These are phyloP conservation scores for Coemansia sp. DNA, from an alignment of 192 early-diverging fungal genomes.

Conservation along the genomic window DNA sequence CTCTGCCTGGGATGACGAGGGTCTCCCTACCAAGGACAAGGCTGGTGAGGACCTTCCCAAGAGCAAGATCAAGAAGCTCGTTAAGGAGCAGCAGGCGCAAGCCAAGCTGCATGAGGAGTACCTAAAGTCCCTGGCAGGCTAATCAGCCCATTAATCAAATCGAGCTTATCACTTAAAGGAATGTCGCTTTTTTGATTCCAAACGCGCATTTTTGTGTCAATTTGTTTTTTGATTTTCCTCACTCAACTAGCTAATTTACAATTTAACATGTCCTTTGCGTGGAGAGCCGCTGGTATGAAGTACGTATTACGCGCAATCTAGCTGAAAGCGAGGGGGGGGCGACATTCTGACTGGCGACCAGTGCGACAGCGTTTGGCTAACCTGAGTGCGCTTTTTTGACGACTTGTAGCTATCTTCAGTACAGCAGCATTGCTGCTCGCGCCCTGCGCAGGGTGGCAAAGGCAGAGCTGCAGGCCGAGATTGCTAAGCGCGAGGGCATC, in stretches of 20 bases:
- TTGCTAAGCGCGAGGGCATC: conserved; percentile 47
- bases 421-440: conserved; percentile 53
- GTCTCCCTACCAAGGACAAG: conserved; percentile 81
- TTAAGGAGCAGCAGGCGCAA: conserved; percentile 84
- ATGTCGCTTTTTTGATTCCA: too few species aligned
- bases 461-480: conserved; percentile 40
- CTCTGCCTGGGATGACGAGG: conserved; percentile 76
- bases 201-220: not conserved
- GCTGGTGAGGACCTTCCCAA: conserved; percentile 83
- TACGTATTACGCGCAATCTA: too few species aligned
- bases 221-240: not conserved
- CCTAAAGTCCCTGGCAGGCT: conserved; percentile 32
- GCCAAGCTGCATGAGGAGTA: conserved; percentile 88
- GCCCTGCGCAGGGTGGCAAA: conserved; percentile 47
- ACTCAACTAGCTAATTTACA: not conserved
- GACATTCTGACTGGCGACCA: too few species aligned
- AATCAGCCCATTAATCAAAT: not conserved
- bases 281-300: conserved; percentile 53
- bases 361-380: not conserved
- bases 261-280: conserved; percentile 38
- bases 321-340: too few species aligned
- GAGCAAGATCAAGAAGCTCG: conserved; percentile 78
- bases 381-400: not conserved
- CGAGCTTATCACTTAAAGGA: not conserved
- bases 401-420: conserved; percentile 53